These are phyloP conservation scores for Fraxinus floribunda DNA, from an alignment of 305 asterid genomes.

Conservation along the genomic window DNA sequence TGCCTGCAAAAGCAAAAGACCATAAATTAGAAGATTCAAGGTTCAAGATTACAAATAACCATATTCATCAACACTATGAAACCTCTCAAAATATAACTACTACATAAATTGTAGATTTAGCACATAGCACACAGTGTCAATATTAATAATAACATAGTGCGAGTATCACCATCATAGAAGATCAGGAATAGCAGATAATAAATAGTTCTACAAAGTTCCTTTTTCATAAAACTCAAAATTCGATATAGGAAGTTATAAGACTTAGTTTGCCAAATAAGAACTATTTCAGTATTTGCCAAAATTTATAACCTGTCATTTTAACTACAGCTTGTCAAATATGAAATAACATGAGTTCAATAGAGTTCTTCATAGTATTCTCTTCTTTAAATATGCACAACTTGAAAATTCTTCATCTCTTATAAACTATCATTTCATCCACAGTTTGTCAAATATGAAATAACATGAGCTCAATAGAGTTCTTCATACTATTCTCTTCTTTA, in stretches of 20 bases:
- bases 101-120: not conserved
- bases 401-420: not conserved
- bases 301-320: slow-evolving; percentile 4
- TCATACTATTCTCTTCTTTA: not conserved
- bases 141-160: not conserved
- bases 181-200: not conserved
- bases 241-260: slow-evolving; percentile 5
- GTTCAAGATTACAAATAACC: slow-evolving; percentile 1
- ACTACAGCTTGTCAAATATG: slow-evolving; percentile 5
- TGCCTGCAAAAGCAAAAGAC: slow-evolving; percentile 59
- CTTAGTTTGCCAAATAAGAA: not conserved
- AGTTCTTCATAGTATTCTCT: not conserved
- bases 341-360: not conserved
- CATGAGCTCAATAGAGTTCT: not conserved
- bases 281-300: not conserved
- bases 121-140: not conserved
- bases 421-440: slow-evolving; percentile 9
- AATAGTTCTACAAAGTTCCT: not conserved
- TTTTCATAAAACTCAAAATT: not conserved
- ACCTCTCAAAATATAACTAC: slow-evolving; percentile 8
- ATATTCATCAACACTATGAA: not conserved
- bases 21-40: slow-evolving; percentile 25
- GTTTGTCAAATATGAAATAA: not conserved
- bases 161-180: not conserved
- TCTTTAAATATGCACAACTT: not conserved